Evolutionary conservation across 2,329 filamentous ascomycete species (phyloP).

Genomic region (Diaporthe ilicicola): DNA sequence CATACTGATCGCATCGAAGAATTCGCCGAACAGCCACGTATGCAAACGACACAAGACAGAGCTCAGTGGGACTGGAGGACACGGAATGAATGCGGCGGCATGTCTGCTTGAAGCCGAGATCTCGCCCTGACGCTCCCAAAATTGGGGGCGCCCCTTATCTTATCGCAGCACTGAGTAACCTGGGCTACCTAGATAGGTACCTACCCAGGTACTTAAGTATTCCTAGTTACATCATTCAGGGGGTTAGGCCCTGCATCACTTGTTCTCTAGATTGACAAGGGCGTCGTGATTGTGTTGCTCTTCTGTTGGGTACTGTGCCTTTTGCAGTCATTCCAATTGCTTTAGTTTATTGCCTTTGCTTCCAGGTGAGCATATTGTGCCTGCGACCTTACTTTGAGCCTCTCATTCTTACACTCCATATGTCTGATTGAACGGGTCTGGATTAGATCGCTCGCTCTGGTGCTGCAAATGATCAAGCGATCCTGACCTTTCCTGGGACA

Average conservation of each 20-base stretch:
- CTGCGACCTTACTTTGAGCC: background rate
- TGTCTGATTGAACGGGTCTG: no score
- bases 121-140: background rate
- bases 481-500: constrained; percentile 53
- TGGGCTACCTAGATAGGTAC: no score
- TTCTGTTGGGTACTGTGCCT: no score
- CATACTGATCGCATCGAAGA: constrained; percentile 48
- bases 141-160: constrained; percentile 2
- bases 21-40: constrained; percentile 35
- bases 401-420: background rate
- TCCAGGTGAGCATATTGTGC: no score
- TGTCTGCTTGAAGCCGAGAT: background rate
- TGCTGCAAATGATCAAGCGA: background rate
- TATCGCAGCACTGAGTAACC: background rate
- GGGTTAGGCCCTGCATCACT: no score
- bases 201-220: no score
- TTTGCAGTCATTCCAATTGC: no score
- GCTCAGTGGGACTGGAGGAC: constrained; percentile 5
- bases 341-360: no score
- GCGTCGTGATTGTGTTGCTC: no score
- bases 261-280: no score
- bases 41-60: constrained; percentile 37
- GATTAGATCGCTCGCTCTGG: no score
- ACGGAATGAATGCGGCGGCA: background rate
- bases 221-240: no score